Evolutionary conservation across 2,329 filamentous ascomycete species (phyloP).

Genomic region (Fusarium mangiferae): DNA sequence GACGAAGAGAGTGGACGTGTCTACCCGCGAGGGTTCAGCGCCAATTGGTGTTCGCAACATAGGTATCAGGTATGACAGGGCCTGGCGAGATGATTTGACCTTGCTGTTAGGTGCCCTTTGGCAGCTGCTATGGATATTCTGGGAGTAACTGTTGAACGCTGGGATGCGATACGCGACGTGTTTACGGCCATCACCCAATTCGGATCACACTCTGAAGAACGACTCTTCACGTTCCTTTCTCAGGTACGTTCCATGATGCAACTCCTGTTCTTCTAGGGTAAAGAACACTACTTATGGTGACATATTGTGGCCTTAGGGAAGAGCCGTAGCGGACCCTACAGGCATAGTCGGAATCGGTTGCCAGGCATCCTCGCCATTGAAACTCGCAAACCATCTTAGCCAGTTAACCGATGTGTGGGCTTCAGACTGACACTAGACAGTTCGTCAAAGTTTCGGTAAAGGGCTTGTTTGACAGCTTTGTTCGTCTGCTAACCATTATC

Average conservation of each 20-base stretch:
- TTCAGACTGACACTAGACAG: not conserved
- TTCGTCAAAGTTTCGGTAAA: not conserved
- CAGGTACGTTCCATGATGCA: not conserved
- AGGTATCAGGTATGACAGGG: constrained; percentile 85
- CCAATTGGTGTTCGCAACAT: constrained; percentile 77
- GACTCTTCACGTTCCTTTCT: constrained; percentile 55
- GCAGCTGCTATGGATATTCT: constrained; percentile 91
- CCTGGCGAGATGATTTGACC: not conserved
- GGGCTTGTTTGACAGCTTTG: not conserved
- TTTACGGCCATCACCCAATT: constrained; percentile 71
- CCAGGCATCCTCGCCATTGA: not conserved
- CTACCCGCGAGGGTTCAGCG: constrained; percentile 85
- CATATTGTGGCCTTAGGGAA: constrained; percentile 1
- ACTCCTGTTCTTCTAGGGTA: not conserved
- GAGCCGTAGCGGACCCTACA: not conserved
- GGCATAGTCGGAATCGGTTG: not conserved
- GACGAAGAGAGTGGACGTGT: constrained; percentile 55
- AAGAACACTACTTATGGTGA: constrained; percentile 9
- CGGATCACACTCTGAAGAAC: constrained; percentile 82
- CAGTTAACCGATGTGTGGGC: not conserved
- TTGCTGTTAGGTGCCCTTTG: constrained; percentile 70
- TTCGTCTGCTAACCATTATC: not conserved
- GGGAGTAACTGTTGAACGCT: constrained; percentile 84
- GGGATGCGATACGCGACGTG: constrained; percentile 91
- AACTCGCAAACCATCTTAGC: not conserved